Percentiles rank a stretch among this genome's conserved stretches.
Evolutionary conservation across 1,139 yeast genomes (phyloP).

Genomic region (Yamadazyma diddensiae): DNA sequence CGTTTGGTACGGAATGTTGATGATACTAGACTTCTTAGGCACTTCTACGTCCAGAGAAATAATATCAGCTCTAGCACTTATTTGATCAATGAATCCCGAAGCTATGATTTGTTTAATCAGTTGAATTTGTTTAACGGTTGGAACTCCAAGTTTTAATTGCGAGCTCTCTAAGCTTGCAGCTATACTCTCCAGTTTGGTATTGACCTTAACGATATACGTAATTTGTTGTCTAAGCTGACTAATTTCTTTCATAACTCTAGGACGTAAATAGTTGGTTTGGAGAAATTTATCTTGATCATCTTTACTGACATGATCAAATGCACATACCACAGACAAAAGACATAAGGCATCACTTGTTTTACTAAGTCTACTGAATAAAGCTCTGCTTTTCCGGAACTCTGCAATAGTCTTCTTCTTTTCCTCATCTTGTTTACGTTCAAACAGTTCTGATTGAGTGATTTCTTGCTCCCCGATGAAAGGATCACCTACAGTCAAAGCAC

Average conservation of each 20-base stretch:
- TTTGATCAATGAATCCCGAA: conserved; percentile 89
- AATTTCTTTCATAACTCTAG: conserved; percentile 81
- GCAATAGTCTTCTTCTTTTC: conserved; percentile 41
- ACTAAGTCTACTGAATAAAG: conserved; percentile 65
- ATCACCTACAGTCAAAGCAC: conserved; percentile 92
- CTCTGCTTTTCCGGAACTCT: conserved; percentile 55
- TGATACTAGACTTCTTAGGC: conserved; percentile 57
- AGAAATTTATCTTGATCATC: conserved; percentile 49
- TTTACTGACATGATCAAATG: conserved; percentile 70
- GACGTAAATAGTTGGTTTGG: conserved; percentile 58
- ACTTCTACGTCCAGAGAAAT: conserved; percentile 61
- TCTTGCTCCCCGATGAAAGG: conserved; percentile 79
- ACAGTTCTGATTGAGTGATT: conserved; percentile 11
- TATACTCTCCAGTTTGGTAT: conserved; percentile 56
- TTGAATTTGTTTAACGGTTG: conserved; percentile 63
- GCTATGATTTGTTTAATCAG: conserved; percentile 89
- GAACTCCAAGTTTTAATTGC: conserved; percentile 63
- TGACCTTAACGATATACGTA: conserved; percentile 64
- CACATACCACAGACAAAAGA: conserved; percentile 81
- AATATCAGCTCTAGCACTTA: conserved; percentile 80
- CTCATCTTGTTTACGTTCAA: conserved; percentile 25
- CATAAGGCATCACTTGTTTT: conserved; percentile 70
- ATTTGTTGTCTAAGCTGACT: conserved; percentile 77
- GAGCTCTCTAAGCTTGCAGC: conserved; percentile 41
- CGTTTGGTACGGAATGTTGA: conserved; percentile 71